Conservation (phyloP, 106 monocot species). For the Cymbidium sinense region DNA sequence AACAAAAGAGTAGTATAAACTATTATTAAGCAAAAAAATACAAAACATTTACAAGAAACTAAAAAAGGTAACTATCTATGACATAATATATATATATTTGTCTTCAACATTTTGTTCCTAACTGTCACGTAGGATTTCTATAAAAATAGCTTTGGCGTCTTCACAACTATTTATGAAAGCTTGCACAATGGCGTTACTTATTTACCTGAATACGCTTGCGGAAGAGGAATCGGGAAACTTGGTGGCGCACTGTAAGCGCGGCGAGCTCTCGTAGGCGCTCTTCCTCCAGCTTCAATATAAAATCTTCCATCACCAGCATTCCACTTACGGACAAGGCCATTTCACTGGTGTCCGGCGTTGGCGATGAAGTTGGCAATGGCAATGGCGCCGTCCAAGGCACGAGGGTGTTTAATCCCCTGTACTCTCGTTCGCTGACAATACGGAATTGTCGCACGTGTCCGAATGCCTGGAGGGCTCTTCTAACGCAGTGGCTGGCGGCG, state of each 20-base stretch:
- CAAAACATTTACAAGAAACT: no score
- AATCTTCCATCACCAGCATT: constrained; percentile 26
- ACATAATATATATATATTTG: no score
- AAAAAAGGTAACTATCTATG: no score
- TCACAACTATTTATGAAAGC: no score
- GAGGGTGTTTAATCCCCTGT: neutral
- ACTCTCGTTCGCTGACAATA: neutral
- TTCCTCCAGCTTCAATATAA: no score
- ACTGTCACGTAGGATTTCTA: no score
- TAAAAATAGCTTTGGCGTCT: no score
- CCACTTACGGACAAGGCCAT: neutral
- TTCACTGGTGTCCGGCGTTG: neutral
- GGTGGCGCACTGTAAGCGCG: constrained; percentile 15
- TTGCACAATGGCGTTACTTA: no score
- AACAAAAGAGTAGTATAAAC: no score
- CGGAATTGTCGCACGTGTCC: constrained; percentile 9
- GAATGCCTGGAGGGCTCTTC: constrained; percentile 12
- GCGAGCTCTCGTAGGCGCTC: constrained; percentile 40
- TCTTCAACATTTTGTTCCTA: no score
- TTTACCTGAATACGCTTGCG: constrained; percentile 62
- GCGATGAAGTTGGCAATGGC: neutral
- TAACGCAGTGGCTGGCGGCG: neutral
- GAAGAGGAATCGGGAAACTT: constrained; percentile 44
- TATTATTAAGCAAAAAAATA: no score
- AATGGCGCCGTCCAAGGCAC: neutral